A percentile compares a stretch with the other conserved stretches of the same genome.
Evolutionary conservation across 1,284 basidiomycete genomes (phyloP).

Genomic region (Cystobasidium slooffiae): DNA sequence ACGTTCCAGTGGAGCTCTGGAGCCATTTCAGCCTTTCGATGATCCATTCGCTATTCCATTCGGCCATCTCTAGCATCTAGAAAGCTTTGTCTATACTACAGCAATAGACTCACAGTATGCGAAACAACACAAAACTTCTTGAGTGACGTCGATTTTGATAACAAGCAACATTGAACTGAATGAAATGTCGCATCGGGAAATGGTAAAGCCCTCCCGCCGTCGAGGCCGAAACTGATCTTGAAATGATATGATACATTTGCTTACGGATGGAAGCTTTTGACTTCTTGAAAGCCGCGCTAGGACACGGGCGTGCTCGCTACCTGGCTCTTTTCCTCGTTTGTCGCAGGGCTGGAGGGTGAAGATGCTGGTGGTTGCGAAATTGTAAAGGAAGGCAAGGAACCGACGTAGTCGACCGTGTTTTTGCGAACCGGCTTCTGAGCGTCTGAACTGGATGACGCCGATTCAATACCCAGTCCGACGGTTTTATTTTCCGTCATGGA

Average conservation of each 20-base stretch:
- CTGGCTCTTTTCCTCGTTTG: background rate
- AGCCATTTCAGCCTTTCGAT: background rate
- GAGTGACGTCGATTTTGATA: no score
- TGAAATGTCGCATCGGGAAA: no score
- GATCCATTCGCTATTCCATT: no score
- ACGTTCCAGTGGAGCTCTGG: background rate
- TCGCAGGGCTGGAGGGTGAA: background rate
- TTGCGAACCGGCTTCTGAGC: background rate
- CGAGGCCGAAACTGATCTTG: background rate
- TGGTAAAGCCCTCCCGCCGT: no score
- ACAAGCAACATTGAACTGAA: no score
- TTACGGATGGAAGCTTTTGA: background rate
- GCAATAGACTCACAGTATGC: no score
- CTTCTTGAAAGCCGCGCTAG: background rate
- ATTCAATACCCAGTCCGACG: constrained; percentile 15
- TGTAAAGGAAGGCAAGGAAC: constrained; percentile 35
- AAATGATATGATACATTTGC: background rate
- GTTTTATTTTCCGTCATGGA: constrained; percentile 11
- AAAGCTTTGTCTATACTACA: no score
- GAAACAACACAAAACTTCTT: no score
- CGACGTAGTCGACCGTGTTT: constrained; percentile 11
- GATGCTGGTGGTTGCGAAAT: constrained; percentile 28
- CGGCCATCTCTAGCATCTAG: no score
- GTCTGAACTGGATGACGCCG: constrained; percentile 2
- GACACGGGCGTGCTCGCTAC: background rate